These are phyloP conservation scores for Monosporascus ibericus DNA, from an alignment of 2,329 filamentous ascomycete species.

Conservation along the genomic window DNA sequence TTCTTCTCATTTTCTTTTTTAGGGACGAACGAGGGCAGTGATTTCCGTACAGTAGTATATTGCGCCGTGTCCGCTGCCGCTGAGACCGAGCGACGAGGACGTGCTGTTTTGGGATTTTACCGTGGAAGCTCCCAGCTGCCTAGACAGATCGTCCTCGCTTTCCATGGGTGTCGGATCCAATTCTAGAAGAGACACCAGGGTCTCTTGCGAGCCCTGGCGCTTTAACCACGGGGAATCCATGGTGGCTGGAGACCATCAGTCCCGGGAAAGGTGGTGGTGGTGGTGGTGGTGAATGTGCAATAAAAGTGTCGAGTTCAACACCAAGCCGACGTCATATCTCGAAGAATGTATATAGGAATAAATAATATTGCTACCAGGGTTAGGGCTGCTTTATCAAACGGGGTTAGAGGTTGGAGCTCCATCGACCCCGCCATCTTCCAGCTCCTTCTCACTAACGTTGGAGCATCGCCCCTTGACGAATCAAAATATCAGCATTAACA, in stretches of 20 bases:
- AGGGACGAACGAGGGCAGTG: not conserved
- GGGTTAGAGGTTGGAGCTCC: not conserved
- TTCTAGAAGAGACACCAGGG: constrained; percentile 62
- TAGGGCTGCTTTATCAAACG: too few species aligned
- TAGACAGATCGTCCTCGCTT: constrained; percentile 41
- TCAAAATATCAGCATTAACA: not conserved
- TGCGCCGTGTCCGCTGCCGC: constrained; percentile 56
- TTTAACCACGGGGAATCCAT: constrained; percentile 28
- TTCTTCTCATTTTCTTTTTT: not conserved
- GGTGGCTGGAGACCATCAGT: constrained; percentile 15
- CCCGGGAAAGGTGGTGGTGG: not conserved
- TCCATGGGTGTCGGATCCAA: constrained; percentile 79
- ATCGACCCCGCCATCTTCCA: not conserved
- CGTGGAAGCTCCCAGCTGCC: constrained; percentile 30
- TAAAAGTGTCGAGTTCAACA: not conserved
- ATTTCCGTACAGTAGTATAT: constrained; percentile 65
- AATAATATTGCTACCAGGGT: too few species aligned
- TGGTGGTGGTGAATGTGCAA: not conserved
- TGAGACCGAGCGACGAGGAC: constrained; percentile 48
- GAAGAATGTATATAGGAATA: not conserved
- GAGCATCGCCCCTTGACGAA: not conserved
- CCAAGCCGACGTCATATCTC: not conserved
- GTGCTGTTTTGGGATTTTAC: constrained; percentile 34
- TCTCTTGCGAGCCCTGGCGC: constrained; percentile 42
- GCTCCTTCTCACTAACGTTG: not conserved